phyloP scores from a whole-genome alignment of 176 grass and related monocot species.

The Themeda triandra region DNA sequence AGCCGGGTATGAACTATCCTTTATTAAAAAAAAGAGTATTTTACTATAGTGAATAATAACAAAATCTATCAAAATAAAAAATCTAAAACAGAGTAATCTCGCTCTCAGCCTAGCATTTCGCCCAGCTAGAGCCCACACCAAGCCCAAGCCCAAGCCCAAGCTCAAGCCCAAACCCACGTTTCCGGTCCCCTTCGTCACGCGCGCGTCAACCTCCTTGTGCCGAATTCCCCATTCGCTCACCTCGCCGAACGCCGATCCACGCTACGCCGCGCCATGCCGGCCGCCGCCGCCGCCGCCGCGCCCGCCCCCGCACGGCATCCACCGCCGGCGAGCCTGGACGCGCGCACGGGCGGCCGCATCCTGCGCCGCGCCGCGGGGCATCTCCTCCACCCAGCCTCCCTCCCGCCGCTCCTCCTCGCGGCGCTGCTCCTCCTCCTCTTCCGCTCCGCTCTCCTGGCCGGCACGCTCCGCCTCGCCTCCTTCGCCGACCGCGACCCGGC shows the following conservation, averaged over 20 bases:
- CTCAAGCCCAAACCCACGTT: neutral
- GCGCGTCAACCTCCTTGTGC: conserved; percentile 18
- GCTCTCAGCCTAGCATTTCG: neutral
- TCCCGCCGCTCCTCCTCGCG: conserved; percentile 62
- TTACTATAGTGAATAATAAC: no score
- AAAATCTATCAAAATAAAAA: no score
- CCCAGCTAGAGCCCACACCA: neutral
- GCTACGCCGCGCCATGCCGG: conserved; percentile 46
- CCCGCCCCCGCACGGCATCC: neutral
- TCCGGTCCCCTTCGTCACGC: neutral
- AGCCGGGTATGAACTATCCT: no score
- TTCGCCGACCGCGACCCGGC: conserved; percentile 63
- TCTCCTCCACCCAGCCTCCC: conserved; percentile 51
- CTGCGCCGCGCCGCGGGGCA: conserved; percentile 45
- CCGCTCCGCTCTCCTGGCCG: conserved; percentile 71
- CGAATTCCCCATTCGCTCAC: conserved; percentile 43
- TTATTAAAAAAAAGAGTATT: no score
- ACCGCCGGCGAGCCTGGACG: conserved; percentile 30
- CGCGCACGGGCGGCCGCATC: conserved; percentile 40
- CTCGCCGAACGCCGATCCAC: conserved; percentile 40
- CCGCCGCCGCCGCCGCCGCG: conserved; percentile 23
- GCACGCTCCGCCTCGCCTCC: conserved; percentile 58
- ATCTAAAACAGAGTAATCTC: no score
- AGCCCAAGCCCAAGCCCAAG: neutral
- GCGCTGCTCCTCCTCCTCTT: conserved; percentile 71